phyloP scores from a whole-genome alignment of 2,329 filamentous ascomycete species.

The Fusarium sarcochroum region DNA sequence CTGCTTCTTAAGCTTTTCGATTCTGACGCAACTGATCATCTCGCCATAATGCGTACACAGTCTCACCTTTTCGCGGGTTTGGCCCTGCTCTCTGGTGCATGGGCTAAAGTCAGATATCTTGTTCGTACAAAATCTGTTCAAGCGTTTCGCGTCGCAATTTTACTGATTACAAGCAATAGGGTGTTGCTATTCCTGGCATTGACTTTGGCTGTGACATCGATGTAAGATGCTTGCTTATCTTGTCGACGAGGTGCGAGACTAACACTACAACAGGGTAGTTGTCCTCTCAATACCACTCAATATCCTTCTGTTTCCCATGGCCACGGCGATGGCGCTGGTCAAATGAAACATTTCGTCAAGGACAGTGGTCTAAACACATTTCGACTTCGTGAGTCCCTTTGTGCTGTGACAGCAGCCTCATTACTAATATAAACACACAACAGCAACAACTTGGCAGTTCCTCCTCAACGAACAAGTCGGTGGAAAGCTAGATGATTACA shows the following conservation, averaged over 20 bases:
- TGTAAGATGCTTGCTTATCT: slow-evolving; percentile 48
- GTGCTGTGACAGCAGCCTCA: neutral
- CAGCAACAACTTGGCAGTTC: slow-evolving; percentile 68
- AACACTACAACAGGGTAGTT: slow-evolving; percentile 53
- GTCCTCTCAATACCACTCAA: slow-evolving; percentile 53
- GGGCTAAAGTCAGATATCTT: slow-evolving; percentile 28
- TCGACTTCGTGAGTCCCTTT: slow-evolving; percentile 59
- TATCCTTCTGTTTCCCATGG: slow-evolving; percentile 53
- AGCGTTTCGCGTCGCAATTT: neutral
- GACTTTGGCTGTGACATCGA: slow-evolving; percentile 64
- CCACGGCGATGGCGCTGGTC: slow-evolving; percentile 59
- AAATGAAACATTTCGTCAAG: slow-evolving; percentile 70
- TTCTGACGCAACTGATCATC: neutral
- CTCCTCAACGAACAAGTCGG: slow-evolving; percentile 68
- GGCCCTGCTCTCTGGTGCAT: slow-evolving; percentile 19
- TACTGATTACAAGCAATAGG: slow-evolving; percentile 35
- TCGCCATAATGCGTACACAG: slow-evolving; percentile 14
- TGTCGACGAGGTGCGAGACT: neutral
- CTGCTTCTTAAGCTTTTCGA: neutral
- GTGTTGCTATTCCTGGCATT: slow-evolving; percentile 63
- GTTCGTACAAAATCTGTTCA: slow-evolving; percentile 5
- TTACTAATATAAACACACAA: slow-evolving; percentile 2
- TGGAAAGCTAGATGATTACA: slow-evolving; percentile 62
- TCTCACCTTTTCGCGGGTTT: slow-evolving; percentile 12
- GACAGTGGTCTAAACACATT: slow-evolving; percentile 69